Evolutionary conservation across 768 basidiomycete genomes (phyloP).

Genomic region (Mycena leptocephala): DNA sequence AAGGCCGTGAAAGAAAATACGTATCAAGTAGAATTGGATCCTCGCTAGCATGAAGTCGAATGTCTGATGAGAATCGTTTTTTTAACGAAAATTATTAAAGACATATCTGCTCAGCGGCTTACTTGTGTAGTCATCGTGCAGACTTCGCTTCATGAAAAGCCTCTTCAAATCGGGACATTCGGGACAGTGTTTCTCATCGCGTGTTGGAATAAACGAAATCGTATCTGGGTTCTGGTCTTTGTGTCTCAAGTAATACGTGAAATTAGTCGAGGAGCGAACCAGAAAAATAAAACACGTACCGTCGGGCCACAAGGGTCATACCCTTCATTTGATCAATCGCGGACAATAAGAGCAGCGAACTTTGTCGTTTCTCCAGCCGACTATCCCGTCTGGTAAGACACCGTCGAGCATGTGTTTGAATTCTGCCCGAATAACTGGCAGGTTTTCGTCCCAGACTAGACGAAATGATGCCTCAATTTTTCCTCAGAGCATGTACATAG

Average conservation of each 20-base stretch:
- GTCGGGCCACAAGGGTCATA: not conserved
- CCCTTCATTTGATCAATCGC: not conserved
- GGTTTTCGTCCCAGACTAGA: constrained; percentile 13
- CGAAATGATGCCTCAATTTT: not conserved
- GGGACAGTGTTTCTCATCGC: not conserved
- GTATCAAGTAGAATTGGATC: too few relatives aligned
- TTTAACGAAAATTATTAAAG: too few relatives aligned
- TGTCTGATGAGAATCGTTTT: too few relatives aligned
- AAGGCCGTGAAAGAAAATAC: too few relatives aligned
- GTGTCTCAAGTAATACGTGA: too few relatives aligned
- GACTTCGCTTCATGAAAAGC: not conserved
- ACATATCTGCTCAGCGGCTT: too few relatives aligned
- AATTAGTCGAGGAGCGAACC: not conserved
- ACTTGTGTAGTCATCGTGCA: constrained; percentile 11
- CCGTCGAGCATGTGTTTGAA: not conserved
- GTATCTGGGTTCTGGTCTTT: not conserved
- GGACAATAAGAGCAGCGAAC: too few relatives aligned
- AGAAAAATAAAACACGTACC: not conserved
- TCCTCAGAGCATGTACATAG: not conserved
- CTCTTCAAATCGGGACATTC: too few relatives aligned
- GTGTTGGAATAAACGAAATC: not conserved
- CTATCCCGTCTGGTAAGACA: not conserved
- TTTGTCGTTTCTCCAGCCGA: not conserved
- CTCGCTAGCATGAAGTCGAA: too few relatives aligned
- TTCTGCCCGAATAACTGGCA: not conserved